phyloP scores from a whole-genome alignment of 805 yeast genomes.

The Candida khao-thaluensis region DNA sequence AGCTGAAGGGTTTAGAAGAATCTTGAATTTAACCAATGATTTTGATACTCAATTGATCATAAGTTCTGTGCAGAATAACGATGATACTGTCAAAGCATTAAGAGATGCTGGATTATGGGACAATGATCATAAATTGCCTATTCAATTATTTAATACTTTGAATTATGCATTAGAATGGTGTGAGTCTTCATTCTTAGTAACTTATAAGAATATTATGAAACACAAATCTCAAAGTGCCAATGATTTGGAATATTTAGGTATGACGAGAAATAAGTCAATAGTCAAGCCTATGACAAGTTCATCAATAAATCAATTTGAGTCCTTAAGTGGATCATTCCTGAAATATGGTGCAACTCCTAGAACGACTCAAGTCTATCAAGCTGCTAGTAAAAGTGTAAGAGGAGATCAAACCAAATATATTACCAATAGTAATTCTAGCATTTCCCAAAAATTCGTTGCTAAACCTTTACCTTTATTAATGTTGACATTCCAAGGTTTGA shows the following conservation, averaged over 20 bases:
- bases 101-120: constrained; percentile 82
- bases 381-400: constrained; percentile 46
- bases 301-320: constrained; percentile 22
- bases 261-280: constrained; percentile 16
- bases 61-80: constrained; percentile 71
- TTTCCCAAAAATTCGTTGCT: constrained; percentile 24
- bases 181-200: constrained; percentile 80
- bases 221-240: constrained; percentile 7
- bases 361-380: constrained; percentile 50
- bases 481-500: constrained; percentile 63
- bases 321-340: constrained; percentile 13
- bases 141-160: constrained; percentile 71
- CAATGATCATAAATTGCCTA: constrained; percentile 35
- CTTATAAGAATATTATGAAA: constrained; percentile 41
- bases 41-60: constrained; percentile 70
- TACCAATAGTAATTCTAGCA: constrained; percentile 1
- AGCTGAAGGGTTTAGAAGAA: constrained; percentile 90
- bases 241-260: constrained; percentile 14
- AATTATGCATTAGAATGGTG: constrained; percentile 95
- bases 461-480: constrained; percentile 65
- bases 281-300: constrained; percentile 8
- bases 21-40: constrained; percentile 71
- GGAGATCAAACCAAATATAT: constrained; percentile 32
- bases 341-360: constrained; percentile 49
- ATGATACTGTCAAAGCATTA: constrained; percentile 66